Evolutionary conservation across 2,329 filamentous ascomycete species (phyloP), one percentile per base, ranked within the genome.

Genomic region (Gliomastix tumulicola): DNA sequence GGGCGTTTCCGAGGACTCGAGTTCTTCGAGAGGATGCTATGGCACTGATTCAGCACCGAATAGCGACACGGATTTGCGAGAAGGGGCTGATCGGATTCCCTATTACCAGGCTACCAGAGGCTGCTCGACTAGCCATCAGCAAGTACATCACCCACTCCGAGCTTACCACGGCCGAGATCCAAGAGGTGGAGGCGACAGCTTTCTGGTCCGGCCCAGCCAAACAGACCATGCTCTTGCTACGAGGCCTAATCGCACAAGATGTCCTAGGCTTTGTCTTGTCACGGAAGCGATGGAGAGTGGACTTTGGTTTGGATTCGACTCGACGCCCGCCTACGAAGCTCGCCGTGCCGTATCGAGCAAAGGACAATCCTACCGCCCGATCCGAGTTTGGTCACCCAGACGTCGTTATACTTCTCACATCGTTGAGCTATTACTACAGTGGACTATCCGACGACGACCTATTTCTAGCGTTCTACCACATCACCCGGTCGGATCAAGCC

Each of bases 351-450:
- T 87, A 71, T 34, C 65, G 74, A 10, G 77, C 78, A 0, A 85
- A 87, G 39, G 82, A 81, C 3, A 62, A 69, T 0, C 81, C 82
- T 0, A 71, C 69, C 0, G 69, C 74, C 0, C 67, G 75, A 6
- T 74, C 79, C 0, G 82, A 87, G 45, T 87, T 73, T 49, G 76
- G 78, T 0, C 81, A 88, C 43, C 79, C 81, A 0, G 69, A 88
- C 45, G 77, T 83, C 0, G 67, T 74, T 0, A 79, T 87, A 3
- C 22, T 78, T 0, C 60, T 88, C 2, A 87, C 82, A 0, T 79
- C 74, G 11, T 56, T 88, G 0, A 68, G 72, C 0, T 85, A 82
- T 46, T 88, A 88, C 46, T 82, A 85, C 34, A 53, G 63, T 2
- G 80, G 79, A 0, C 51, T 84, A 0, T 65, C 37, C 2, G 41